These are phyloP conservation scores for Ascochyta pisi DNA, from an alignment of 2,329 filamentous ascomycete species.

Conservation along the genomic window DNA sequence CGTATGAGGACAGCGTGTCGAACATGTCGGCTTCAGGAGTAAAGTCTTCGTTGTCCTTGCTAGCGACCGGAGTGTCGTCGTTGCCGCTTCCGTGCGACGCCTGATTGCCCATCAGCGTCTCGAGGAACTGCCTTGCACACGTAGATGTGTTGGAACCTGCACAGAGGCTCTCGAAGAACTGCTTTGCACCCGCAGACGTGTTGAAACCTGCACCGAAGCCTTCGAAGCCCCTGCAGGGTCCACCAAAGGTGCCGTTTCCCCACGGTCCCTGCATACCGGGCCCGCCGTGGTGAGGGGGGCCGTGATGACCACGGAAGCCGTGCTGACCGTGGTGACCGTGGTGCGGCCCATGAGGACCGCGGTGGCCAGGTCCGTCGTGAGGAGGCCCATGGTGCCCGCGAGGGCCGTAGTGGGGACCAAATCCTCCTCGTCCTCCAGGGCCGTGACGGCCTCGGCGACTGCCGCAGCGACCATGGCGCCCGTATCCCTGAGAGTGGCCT, in stretches of 20 bases:
- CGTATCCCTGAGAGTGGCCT: constrained; percentile 21
- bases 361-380: constrained; percentile 1
- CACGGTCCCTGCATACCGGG: constrained; percentile 38
- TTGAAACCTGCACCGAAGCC: constrained; percentile 27
- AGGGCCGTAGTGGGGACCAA: constrained; percentile 24
- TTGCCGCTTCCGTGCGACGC: constrained; percentile 17
- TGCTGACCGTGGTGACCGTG: constrained; percentile 28
- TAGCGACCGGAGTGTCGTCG: constrained; percentile 13
- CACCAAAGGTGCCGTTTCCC: constrained; percentile 25
- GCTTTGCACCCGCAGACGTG: constrained; percentile 38
- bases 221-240: constrained; percentile 2
- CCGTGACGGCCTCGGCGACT: constrained; percentile 32
- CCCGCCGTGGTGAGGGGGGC: constrained; percentile 18
- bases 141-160: constrained; percentile 33
- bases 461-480: constrained; percentile 31
- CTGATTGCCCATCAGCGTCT: constrained; percentile 1
- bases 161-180: constrained; percentile 36
- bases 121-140: constrained; percentile 45
- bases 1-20: constrained; percentile 65
- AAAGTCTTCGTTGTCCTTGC: constrained; percentile 54
- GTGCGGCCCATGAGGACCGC: constrained; percentile 14
- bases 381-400: constrained; percentile 7
- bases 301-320: constrained; percentile 9
- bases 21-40: constrained; percentile 77
- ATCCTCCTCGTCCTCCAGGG: constrained; percentile 29